Percentiles rank a stretch among this genome's conserved stretches.
Evolutionary conservation across 2,329 filamentous ascomycete genomes (phyloP).

Genomic region (Periconia sp.): DNA sequence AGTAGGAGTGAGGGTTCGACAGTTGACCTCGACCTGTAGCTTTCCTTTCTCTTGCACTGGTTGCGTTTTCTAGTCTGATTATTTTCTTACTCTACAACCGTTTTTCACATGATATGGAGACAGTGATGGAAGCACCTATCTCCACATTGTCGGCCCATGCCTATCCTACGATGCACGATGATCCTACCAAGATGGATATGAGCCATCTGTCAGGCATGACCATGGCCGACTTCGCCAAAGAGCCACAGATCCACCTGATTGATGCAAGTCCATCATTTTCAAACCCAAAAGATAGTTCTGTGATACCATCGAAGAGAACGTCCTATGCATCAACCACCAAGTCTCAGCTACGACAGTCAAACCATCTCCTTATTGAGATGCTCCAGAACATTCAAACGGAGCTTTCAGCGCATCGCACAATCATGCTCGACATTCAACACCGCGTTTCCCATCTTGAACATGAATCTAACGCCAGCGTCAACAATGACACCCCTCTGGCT

Average conservation of each 20-base stretch:
- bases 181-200: conserved; percentile 13
- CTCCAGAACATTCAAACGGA: conserved; percentile 36
- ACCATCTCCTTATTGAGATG: conserved; percentile 33
- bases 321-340: conserved; percentile 32
- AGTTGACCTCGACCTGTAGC: background rate
- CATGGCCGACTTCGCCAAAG: conserved; percentile 21
- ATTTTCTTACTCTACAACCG: background rate
- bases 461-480: conserved; percentile 16
- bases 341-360: conserved; percentile 30
- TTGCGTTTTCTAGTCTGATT: conserved; percentile 6
- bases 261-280: conserved; percentile 15
- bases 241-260: conserved; percentile 18
- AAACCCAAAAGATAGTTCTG: background rate
- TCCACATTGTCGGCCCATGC: conserved; percentile 13
- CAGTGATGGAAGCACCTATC: conserved; percentile 15
- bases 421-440: conserved; percentile 36
- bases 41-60: background rate
- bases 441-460: conserved; percentile 35
- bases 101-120: conserved; percentile 19
- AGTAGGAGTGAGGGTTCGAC: conserved; percentile 5
- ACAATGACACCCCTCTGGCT: conserved; percentile 11
- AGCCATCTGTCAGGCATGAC: conserved; percentile 32
- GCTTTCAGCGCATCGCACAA: conserved; percentile 28
- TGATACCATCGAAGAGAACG: conserved; percentile 21
- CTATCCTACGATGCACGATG: conserved; percentile 13